Base-by-base conservation (phyloP, 805 yeast species). In the Yueomyces sinensis region DNA sequence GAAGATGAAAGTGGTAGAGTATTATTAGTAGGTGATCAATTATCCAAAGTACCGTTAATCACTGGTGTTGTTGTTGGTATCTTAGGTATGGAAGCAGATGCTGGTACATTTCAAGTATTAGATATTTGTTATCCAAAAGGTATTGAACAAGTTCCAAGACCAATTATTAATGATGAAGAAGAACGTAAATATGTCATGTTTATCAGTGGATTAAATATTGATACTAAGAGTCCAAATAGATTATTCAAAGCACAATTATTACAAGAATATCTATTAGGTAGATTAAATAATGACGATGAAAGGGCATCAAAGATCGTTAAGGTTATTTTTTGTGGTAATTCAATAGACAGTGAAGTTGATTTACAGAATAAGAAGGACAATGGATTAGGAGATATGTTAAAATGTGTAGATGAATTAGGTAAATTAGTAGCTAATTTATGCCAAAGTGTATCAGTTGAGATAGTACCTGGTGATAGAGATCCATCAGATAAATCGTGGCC, bases 1-100 rank as follows among this genome's bases (percentile, higher is more conserved):
- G 97, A 91, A 54, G 98, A 91, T 57, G 95, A 86, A 48, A 75
- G 86, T 36, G 98, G 98, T 3, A 65, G 98, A 33, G 77, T 94
- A 5, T 54, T 74, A 23, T 58, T 91, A 17, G 75, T 72, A 32
- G 87, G 84, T 18, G 66, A 69, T 14, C 55, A 76, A 23, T 65
- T 81, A 30, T 61, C 63, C 33, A 50, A 55, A 6, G 63, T 71
- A 15, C 68, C 78, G 3, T 62, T 89, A 18, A 94, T 87, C 0
- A 91, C 96, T 0, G 98, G 98, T 4, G 69, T 76, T n/a, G 78
- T 87, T 0, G 73, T 86, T 6, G 97, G 89, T 0, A 70, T 86
- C 1, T 54, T 86, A 9, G 98, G 98, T 1, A 75, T 82, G 61
- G 95, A 87, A 51, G 66, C 80, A 7, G 74, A 70, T 31, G 76